Conservation (phyloP, 441 rosid genomes). For the Flueggea neowawraea region DNA sequence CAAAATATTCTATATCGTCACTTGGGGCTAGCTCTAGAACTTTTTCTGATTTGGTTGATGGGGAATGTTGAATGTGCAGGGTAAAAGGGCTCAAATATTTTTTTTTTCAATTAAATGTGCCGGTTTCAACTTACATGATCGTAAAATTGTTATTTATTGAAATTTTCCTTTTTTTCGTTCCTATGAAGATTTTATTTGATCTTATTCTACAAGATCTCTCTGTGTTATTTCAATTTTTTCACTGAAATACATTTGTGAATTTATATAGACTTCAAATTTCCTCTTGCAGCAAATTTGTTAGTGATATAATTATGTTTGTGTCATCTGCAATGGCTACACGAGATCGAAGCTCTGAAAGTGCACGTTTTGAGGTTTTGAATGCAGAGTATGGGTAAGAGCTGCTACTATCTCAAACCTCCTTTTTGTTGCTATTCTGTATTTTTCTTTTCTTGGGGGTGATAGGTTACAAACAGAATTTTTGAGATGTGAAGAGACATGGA, state of each 20-base stretch:
- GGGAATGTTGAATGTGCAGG: background rate
- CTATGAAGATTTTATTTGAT: no score
- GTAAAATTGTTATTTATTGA: background rate
- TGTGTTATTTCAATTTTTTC: no score
- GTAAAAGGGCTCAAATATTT: background rate
- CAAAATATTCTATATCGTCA: no score
- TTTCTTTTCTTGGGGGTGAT: no score
- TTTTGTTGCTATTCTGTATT: background rate
- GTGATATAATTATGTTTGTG: conserved; percentile 80
- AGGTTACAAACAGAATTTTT: no score
- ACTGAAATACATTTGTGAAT: no score
- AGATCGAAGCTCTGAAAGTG: conserved; percentile 94
- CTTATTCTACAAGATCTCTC: no score
- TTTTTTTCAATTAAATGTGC: no score
- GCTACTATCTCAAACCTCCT: background rate
- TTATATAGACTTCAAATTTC: background rate
- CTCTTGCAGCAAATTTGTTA: conserved; percentile 82
- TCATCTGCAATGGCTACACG: conserved; percentile 91
- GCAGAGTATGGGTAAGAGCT: conserved; percentile 65
- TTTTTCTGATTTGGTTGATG: background rate
- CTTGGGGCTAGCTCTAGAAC: background rate
- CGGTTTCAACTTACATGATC: no score
- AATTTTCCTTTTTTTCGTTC: background rate
- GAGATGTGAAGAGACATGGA: no score
- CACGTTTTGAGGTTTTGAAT: conserved; percentile 86